These are phyloP conservation scores for Pestalotiopsis sp. DNA, from an alignment of 2,329 filamentous ascomycete genomes.

Conservation along the genomic window DNA sequence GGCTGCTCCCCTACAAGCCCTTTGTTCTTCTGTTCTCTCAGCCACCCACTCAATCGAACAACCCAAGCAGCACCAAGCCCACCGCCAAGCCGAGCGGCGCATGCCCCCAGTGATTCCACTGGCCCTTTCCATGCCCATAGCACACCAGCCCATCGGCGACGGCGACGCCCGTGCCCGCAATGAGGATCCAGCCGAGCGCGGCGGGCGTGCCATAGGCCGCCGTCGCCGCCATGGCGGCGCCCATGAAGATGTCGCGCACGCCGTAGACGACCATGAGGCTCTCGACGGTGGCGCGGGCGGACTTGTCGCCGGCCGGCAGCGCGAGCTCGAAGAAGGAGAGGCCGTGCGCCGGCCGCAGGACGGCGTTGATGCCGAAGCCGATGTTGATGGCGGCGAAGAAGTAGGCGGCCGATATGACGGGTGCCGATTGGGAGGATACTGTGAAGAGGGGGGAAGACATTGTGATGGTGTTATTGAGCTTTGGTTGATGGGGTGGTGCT, in stretches of 20 bases:
- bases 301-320: conserved; percentile 27
- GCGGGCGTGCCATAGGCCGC: conserved; percentile 39
- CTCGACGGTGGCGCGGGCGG: conserved; percentile 42
- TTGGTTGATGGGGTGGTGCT: background rate
- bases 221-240: conserved; percentile 37
- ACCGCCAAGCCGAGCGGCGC: conserved; percentile 39
- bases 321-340: conserved; percentile 40
- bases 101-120: conserved; percentile 55
- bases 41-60: background rate
- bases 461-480: background rate
- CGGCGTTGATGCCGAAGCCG: conserved; percentile 41
- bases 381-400: conserved; percentile 26
- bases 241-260: conserved; percentile 52
- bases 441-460: conserved; percentile 5
- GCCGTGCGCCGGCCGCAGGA: conserved; percentile 35
- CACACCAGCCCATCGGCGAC: conserved; percentile 48
- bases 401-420: conserved; percentile 5
- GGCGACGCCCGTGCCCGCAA: conserved; percentile 43
- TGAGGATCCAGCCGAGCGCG: conserved; percentile 43
- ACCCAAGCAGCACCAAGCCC: conserved; percentile 23
- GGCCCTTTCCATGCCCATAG: conserved; percentile 37
- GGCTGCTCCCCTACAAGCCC: background rate
- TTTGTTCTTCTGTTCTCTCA: background rate
- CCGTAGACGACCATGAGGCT: conserved; percentile 49
- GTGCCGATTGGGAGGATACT: conserved; percentile 3